Evolutionary conservation across 768 basidiomycete species (phyloP).

Genomic region (Hebeloma cylindrosporum): DNA sequence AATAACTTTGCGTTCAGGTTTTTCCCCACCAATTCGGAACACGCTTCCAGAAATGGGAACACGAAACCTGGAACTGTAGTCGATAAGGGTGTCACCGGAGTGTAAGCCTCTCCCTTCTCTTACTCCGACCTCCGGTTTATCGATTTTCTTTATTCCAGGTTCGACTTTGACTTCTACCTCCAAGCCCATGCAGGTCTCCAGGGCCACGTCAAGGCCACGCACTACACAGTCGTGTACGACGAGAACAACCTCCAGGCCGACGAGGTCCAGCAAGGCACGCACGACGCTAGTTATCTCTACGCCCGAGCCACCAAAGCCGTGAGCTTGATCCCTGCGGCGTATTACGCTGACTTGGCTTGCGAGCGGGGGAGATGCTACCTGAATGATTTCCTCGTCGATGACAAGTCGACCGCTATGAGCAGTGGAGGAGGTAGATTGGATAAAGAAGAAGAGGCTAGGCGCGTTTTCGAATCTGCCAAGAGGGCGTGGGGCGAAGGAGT

Average conservation of each 20-base stretch:
- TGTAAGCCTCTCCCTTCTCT: conserved; percentile 38
- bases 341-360: conserved; percentile 82
- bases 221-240: conserved; percentile 80
- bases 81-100: conserved; percentile 73
- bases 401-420: conserved; percentile 40
- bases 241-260: conserved; percentile 70
- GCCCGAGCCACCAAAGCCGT: conserved; percentile 85
- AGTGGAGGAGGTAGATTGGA: conserved; percentile 30
- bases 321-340: conserved; percentile 76
- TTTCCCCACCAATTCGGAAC: conserved; percentile 49
- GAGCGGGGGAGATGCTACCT: conserved; percentile 77
- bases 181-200: conserved; percentile 77
- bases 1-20: conserved; percentile 36
- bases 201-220: conserved; percentile 70
- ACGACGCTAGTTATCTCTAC: conserved; percentile 71
- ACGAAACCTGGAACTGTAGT: conserved; percentile 79
- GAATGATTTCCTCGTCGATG: conserved; percentile 66
- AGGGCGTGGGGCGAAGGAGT: conserved; percentile 55
- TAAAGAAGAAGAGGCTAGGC: conserved; percentile 37
- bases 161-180: conserved; percentile 66
- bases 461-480: conserved; percentile 46
- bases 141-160: conserved; percentile 36
- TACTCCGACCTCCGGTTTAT: neutral
- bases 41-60: conserved; percentile 69
- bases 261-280: conserved; percentile 70